phyloP scores from a whole-genome alignment of 805 yeast genomes.

The Ogataea pilisensis region DNA sequence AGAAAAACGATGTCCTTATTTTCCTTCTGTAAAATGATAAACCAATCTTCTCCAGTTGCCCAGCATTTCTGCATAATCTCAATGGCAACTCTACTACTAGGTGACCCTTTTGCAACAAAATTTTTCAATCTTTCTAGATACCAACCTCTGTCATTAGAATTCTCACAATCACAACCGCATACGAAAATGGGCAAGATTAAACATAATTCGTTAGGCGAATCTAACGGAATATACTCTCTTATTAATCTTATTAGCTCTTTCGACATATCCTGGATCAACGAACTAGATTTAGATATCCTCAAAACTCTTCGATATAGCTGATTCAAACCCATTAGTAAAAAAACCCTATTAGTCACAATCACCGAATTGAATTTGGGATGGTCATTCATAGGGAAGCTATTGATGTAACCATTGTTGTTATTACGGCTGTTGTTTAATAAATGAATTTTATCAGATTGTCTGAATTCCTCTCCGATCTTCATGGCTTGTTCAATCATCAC shows the following conservation, averaged over 20 bases:
- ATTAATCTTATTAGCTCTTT: conserved; percentile 35
- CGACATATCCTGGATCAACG: conserved; percentile 45
- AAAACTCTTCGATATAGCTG: conserved; percentile 56
- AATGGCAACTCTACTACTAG: conserved; percentile 25
- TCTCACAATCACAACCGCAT: conserved; percentile 54
- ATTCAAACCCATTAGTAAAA: conserved; percentile 49
- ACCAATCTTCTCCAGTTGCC: conserved; percentile 51
- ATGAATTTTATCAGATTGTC: conserved; percentile 23
- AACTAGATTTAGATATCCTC: conserved; percentile 40
- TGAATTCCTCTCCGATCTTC: conserved; percentile 33
- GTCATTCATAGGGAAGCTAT: too few relatives aligned
- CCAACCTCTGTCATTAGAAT: conserved; percentile 32
- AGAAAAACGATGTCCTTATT: conserved; percentile 44
- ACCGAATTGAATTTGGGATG: conserved; percentile 22
- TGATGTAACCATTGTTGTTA: too few relatives aligned
- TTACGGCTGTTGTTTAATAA: conserved; percentile 6
- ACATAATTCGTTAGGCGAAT: conserved; percentile 51
- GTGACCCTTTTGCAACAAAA: conserved; percentile 41
- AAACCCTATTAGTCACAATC: conserved; percentile 48
- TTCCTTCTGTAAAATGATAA: conserved; percentile 38
- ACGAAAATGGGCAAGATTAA: conserved; percentile 51
- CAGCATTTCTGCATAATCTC: conserved; percentile 50
- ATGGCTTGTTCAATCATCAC: conserved; percentile 34
- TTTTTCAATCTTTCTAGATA: conserved; percentile 37
- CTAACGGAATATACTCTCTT: conserved; percentile 37